A percentile compares a stretch with the other conserved stretches of the same genome.
These are phyloP conservation scores for Penicillium ucsense DNA, from an alignment of 495 filamentous ascomycete species.

Conservation along the genomic window DNA sequence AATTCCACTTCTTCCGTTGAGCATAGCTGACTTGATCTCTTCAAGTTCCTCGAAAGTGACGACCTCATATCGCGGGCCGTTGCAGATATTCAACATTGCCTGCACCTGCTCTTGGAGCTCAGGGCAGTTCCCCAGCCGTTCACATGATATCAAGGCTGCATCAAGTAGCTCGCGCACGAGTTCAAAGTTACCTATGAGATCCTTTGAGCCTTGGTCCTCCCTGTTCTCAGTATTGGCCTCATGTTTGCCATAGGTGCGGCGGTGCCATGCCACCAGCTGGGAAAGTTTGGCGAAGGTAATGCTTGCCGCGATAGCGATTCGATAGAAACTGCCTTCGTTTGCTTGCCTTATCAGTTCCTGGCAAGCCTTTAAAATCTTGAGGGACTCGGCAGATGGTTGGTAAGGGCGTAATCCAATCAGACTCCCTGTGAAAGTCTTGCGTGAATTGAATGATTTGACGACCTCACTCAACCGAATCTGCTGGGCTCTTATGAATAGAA, in stretches of 20 bases:
- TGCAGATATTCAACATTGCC: constrained; percentile 4
- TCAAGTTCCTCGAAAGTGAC: constrained; percentile 6
- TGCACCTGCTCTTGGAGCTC: constrained; percentile 4
- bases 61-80: constrained; percentile 4
- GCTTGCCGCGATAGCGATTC: constrained; percentile 5
- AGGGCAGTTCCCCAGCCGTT: neutral
- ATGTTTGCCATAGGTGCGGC: neutral
- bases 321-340: constrained; percentile 1
- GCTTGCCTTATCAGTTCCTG: constrained; percentile 6
- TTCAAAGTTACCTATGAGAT: neutral
- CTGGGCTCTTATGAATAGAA: neutral
- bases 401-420: neutral
- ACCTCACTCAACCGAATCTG: neutral
- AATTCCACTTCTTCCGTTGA: constrained; percentile 6
- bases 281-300: constrained; percentile 4
- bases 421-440: neutral
- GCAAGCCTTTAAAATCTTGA: neutral
- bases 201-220: neutral
- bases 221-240: neutral
- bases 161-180: constrained; percentile 1
- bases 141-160: constrained; percentile 1
- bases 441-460: neutral
- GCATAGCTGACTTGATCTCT: constrained; percentile 7
- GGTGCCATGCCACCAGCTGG: constrained; percentile 4
- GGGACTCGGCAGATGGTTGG: neutral